Evolutionary conservation across 83 land plant species (phyloP).

Genomic region (Picea abies): DNA sequence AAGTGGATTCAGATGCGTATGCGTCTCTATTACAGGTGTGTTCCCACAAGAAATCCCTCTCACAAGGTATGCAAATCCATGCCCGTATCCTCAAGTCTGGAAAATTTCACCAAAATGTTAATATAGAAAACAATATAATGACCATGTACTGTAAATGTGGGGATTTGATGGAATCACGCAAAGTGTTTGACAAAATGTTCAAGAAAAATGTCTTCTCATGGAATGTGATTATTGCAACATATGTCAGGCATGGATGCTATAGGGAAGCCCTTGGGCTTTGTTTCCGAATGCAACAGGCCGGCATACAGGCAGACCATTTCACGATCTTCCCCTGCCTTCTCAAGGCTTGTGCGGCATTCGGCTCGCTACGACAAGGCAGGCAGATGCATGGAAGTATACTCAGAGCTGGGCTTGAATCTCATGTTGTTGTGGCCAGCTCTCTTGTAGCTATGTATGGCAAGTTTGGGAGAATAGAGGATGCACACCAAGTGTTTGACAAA

Average conservation of each 20-base stretch:
- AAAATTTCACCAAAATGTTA: not conserved
- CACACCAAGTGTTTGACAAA: not conserved
- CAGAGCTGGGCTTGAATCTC: constrained; percentile 13
- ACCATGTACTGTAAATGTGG: constrained; percentile 8
- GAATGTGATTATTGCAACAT: constrained; percentile 6
- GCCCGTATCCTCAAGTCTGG: not conserved
- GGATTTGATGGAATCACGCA: not conserved
- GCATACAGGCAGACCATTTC: constrained; percentile 17
- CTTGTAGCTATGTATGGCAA: not conserved
- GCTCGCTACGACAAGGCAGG: constrained; percentile 9
- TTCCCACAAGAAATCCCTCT: no score
- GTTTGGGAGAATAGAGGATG: not conserved
- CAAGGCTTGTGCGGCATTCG: constrained; percentile 23
- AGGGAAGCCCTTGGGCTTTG: constrained; percentile 24
- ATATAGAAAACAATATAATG: not conserved
- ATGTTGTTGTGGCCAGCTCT: not conserved
- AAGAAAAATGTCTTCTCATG: not conserved
- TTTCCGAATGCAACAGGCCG: constrained; percentile 2
- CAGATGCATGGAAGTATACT: constrained; percentile 5
- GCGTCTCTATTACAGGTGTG: no score
- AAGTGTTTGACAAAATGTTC: constrained; percentile 4
- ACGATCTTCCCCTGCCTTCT: constrained; percentile 28
- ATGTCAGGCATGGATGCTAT: constrained; percentile 5
- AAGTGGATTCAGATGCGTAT: no score
- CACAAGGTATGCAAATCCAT: not conserved